These are phyloP conservation scores for Mycena indigotica DNA, from an alignment of 768 basidiomycete species.

Conservation along the genomic window DNA sequence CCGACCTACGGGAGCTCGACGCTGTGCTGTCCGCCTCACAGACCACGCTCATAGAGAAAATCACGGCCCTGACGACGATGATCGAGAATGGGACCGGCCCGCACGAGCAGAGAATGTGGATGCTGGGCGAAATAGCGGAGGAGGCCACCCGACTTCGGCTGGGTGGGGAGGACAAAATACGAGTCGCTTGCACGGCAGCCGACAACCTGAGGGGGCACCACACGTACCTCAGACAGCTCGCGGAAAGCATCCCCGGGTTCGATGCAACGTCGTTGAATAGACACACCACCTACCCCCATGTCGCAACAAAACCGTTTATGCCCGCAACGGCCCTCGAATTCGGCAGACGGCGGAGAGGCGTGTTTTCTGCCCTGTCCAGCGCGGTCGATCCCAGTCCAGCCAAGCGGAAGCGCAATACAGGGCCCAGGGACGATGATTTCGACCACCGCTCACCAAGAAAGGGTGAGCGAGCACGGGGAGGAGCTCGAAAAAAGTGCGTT, in stretches of 20 bases:
- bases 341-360: slow-evolving; percentile 62
- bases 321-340: slow-evolving; percentile 62
- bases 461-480: slow-evolving; percentile 58
- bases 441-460: slow-evolving; percentile 69
- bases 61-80: slow-evolving; percentile 72
- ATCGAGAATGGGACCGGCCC: slow-evolving; percentile 62
- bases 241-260: slow-evolving; percentile 65
- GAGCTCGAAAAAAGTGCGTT: slow-evolving; percentile 66
- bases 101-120: slow-evolving; percentile 78
- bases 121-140: slow-evolving; percentile 91
- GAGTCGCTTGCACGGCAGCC: slow-evolving; percentile 88
- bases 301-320: slow-evolving; percentile 67
- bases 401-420: slow-evolving; percentile 57
- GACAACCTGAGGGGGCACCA: slow-evolving; percentile 78
- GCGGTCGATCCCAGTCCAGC: slow-evolving; percentile 62
- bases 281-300: slow-evolving; percentile 75
- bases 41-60: slow-evolving; percentile 76
- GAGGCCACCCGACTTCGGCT: slow-evolving; percentile 89
- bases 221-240: slow-evolving; percentile 60
- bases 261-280: slow-evolving; percentile 58
- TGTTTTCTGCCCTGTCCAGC: slow-evolving; percentile 54
- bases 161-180: slow-evolving; percentile 97
- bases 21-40: slow-evolving; percentile 93
- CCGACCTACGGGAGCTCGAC: slow-evolving; percentile 97
- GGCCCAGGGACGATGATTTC: slow-evolving; percentile 62